Evolutionary conservation across 352 stramenopile genomes (phyloP).

Genomic region (Phytophthora quininea): DNA sequence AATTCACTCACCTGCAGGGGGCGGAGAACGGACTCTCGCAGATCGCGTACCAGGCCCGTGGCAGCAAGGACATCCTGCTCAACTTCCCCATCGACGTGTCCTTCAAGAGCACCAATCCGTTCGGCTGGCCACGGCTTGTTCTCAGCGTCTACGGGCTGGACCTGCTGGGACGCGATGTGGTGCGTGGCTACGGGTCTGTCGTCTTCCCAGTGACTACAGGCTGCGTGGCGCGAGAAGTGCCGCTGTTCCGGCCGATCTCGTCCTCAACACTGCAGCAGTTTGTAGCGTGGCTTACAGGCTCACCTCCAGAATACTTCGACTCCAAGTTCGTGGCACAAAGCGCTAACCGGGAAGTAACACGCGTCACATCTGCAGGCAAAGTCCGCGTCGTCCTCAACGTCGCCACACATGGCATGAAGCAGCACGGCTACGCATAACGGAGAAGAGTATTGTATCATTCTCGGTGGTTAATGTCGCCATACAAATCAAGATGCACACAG

Average conservation of each 20-base stretch:
- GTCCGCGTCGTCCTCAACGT: conserved; percentile 71
- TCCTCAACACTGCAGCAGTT: conserved; percentile 88
- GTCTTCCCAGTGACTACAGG: conserved; percentile 79
- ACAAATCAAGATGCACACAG: conserved; percentile 30
- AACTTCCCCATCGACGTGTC: conserved; percentile 97
- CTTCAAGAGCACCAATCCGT: conserved; percentile 96
- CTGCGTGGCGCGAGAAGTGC: conserved; percentile 64
- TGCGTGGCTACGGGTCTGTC: conserved; percentile 92
- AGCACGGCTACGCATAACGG: conserved; percentile 48
- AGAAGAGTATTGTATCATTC: conserved; percentile 30
- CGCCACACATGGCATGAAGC: conserved; percentile 59
- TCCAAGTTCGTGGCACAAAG: conserved; percentile 79
- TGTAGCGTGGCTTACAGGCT: conserved; percentile 87
- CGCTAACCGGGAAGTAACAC: conserved; percentile 68
- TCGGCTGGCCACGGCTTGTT: conserved; percentile 94
- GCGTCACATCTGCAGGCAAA: conserved; percentile 61
- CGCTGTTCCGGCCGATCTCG: conserved; percentile 90
- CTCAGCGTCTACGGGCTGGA: conserved; percentile 91
- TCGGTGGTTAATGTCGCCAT: conserved; percentile 28
- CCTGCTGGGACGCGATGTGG: conserved; percentile 87
- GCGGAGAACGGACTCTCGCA: conserved; percentile 88
- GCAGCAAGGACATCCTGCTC: conserved; percentile 84
- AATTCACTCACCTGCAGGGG: conserved; percentile 38
- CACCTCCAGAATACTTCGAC: conserved; percentile 91
- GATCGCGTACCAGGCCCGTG: conserved; percentile 69